Evolutionary conservation across 148 eudicot genomes (phyloP).

Genomic region (Dianthus caryophyllus): DNA sequence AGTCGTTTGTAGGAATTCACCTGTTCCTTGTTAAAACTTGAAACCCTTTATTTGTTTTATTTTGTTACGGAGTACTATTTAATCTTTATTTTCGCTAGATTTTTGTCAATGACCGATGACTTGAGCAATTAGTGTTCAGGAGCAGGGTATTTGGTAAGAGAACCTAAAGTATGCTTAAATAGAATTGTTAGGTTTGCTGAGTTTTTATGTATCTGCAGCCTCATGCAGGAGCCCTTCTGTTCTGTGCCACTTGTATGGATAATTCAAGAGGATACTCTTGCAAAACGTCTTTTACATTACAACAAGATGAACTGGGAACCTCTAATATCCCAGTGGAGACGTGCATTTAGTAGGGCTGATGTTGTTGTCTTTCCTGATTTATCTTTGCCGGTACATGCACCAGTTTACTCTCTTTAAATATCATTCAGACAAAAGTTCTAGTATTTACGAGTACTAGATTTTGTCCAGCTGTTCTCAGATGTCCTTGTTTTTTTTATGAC

Average conservation of each 20-base stretch:
- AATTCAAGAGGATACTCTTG: conserved; percentile 82
- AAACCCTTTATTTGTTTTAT: too few species aligned
- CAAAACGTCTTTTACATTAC: conserved; percentile 67
- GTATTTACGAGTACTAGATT: background rate
- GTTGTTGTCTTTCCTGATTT: conserved; percentile 83
- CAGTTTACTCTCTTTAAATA: conserved; percentile 1
- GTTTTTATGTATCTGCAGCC: conserved; percentile 86
- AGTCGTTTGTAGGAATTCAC: too few species aligned
- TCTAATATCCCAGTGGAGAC: conserved; percentile 68
- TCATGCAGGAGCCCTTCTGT: conserved; percentile 99
- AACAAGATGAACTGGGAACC: conserved; percentile 56
- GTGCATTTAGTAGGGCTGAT: conserved; percentile 75
- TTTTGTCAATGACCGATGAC: too few species aligned
- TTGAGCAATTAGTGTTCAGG: too few species aligned
- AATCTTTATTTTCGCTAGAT: too few species aligned
- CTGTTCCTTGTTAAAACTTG: too few species aligned
- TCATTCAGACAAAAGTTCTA: background rate
- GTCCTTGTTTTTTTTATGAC: conserved; percentile 45
- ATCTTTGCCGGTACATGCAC: conserved; percentile 69
- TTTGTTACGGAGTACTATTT: too few species aligned
- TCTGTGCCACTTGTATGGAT: conserved; percentile 92
- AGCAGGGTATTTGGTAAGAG: background rate
- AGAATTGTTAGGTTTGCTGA: conserved; percentile 45
- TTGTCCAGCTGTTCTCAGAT: conserved; percentile 28
- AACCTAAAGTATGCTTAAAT: conserved; percentile 4